Percentiles rank a stretch among this genome's conserved stretches.
These are phyloP conservation scores for Myriosclerotinia curreyana DNA, from an alignment of 2,329 filamentous ascomycete species.

Conservation along the genomic window DNA sequence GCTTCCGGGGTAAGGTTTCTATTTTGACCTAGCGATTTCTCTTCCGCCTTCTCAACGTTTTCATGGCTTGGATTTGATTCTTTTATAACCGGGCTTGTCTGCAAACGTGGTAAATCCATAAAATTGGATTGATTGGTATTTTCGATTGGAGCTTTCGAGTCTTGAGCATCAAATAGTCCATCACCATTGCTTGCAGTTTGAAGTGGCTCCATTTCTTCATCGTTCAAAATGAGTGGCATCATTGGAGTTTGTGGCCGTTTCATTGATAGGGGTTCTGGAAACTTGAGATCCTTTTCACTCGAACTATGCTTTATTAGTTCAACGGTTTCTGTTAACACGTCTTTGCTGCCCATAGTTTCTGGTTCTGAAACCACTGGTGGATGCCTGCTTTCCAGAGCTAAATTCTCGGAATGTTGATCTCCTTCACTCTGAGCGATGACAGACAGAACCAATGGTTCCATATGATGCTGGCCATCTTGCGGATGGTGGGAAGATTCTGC, in stretches of 20 bases:
- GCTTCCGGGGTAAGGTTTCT: not conserved
- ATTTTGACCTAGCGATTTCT: not conserved
- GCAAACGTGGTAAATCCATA: not conserved
- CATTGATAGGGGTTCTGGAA: not conserved
- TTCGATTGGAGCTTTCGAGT: constrained; percentile 5
- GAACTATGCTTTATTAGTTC: not conserved
- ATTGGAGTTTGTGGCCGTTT: constrained; percentile 6
- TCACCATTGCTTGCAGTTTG: constrained; percentile 23
- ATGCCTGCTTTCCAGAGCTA: not conserved
- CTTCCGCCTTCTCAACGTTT: not conserved
- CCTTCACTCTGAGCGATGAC: not conserved
- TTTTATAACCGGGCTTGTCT: not conserved
- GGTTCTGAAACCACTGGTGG: not conserved
- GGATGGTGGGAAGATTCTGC: not conserved
- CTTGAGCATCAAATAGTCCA: constrained; percentile 19
- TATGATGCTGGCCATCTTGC: not conserved
- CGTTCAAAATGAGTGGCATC: not conserved
- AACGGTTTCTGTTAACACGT: not conserved
- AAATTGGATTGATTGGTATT: constrained; percentile 17
- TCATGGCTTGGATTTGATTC: not conserved
- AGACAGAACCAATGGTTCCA: not conserved
- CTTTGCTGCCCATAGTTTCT: not conserved
- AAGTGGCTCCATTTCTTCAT: constrained; percentile 20
- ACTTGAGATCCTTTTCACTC: not conserved
- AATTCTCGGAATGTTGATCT: not conserved